Evolutionary conservation across 1,284 basidiomycete genomes (phyloP).

Genomic region (Moniliophthora roreri): DNA sequence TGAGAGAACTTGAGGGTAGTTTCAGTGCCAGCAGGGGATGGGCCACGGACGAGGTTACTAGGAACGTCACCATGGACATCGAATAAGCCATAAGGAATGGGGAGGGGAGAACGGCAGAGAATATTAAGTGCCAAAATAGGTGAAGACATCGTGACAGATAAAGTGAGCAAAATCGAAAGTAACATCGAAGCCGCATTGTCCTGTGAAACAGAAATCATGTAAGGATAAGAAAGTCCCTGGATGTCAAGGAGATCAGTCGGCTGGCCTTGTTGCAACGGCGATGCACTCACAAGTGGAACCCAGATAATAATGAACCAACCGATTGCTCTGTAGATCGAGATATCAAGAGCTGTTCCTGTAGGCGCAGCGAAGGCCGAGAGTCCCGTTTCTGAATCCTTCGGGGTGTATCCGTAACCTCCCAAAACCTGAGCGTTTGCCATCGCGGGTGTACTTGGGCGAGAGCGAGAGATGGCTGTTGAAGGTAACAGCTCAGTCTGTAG

Average conservation of each 20-base stretch:
- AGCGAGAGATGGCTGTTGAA: slow-evolving; percentile 27
- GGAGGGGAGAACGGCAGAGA: slow-evolving; percentile 56
- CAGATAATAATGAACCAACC: slow-evolving; percentile 66
- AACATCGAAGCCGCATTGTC: slow-evolving; percentile 34
- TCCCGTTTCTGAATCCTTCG: slow-evolving; percentile 50
- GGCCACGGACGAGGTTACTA: slow-evolving; percentile 38
- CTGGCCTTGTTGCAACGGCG: not conserved
- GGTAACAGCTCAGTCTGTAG: slow-evolving; percentile 41
- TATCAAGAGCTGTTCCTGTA: slow-evolving; percentile 45
- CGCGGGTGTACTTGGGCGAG: slow-evolving; percentile 51
- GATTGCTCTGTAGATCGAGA: slow-evolving; percentile 51
- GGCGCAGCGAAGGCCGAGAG: slow-evolving; percentile 42
- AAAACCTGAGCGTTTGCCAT: slow-evolving; percentile 58
- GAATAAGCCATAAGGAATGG: slow-evolving; percentile 64
- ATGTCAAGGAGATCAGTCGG: slow-evolving; percentile 15
- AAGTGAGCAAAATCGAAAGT: slow-evolving; percentile 48
- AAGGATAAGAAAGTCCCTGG: slow-evolving; percentile 59
- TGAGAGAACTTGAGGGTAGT: slow-evolving; percentile 45
- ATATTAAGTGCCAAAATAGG: slow-evolving; percentile 63
- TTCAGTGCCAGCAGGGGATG: slow-evolving; percentile 37
- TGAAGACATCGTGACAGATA: slow-evolving; percentile 65
- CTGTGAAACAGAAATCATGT: slow-evolving; percentile 48
- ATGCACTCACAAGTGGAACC: slow-evolving; percentile 58
- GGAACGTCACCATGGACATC: slow-evolving; percentile 46
- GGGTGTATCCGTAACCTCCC: slow-evolving; percentile 60